A percentile compares a stretch with the other conserved stretches of the same genome.
These are phyloP conservation scores for Kodamaea fukazawae DNA, from an alignment of 805 yeast species.

Conservation along the genomic window DNA sequence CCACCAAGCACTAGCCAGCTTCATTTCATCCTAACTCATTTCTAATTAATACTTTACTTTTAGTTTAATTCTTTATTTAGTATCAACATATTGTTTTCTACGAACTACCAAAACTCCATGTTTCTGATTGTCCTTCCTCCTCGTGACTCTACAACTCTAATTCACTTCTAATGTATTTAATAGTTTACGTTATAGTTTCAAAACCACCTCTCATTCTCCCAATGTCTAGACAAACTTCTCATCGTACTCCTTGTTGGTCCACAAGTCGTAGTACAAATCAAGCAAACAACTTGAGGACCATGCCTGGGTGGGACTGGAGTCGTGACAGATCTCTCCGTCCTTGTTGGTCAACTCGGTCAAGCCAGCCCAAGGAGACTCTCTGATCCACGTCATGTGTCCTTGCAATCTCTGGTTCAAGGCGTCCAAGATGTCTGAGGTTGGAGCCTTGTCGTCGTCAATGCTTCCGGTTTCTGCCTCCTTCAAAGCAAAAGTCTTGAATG, in stretches of 20 bases:
- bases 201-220: too few species aligned
- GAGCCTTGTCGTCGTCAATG: slow-evolving; percentile 16
- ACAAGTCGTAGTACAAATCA: slow-evolving; percentile 71
- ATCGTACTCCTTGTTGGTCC: slow-evolving; percentile 18
- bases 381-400: slow-evolving; percentile 68
- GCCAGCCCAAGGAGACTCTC: slow-evolving; percentile 87
- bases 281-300: slow-evolving; percentile 90
- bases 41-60: too few species aligned
- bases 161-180: too few species aligned
- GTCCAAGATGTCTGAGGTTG: slow-evolving; percentile 54
- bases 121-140: too few species aligned
- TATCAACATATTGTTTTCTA: too few species aligned
- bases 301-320: slow-evolving; percentile 94
- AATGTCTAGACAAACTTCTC: slow-evolving; percentile 2
- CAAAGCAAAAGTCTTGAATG: slow-evolving; percentile 46
- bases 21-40: too few species aligned
- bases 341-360: slow-evolving; percentile 88
- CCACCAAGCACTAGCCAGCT: too few species aligned
- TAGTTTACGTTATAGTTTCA: too few species aligned
- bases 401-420: slow-evolving; percentile 58
- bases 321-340: slow-evolving; percentile 75
- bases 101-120: too few species aligned
- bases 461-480: slow-evolving; percentile 22
- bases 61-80: too few species aligned
- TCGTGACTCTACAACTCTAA: too few species aligned